Conservation (phyloP, 2,329 filamentous ascomycete species). For the Fusarium pseudocircinatum region DNA sequence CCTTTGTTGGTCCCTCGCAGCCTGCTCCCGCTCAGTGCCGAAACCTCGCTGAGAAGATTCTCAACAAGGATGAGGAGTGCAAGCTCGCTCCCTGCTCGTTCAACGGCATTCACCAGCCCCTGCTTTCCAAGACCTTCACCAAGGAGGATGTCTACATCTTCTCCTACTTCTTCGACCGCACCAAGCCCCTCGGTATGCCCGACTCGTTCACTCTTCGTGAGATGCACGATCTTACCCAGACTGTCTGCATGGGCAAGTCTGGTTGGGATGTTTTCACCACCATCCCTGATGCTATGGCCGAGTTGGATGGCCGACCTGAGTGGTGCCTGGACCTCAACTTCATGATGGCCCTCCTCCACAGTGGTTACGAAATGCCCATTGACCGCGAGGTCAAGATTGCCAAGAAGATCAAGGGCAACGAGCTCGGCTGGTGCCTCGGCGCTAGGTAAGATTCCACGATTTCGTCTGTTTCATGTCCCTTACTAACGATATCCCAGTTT, state of each 20-base stretch:
- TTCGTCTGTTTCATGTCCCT: background rate
- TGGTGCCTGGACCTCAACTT: constrained; percentile 96
- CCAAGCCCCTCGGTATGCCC: constrained; percentile 95
- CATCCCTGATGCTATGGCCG: constrained; percentile 79
- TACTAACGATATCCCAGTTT: constrained; percentile 64
- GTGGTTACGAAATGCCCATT: constrained; percentile 97
- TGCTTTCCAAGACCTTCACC: constrained; percentile 89
- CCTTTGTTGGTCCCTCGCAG: constrained; percentile 85
- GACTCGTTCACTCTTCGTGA: constrained; percentile 93
- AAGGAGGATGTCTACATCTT: constrained; percentile 95
- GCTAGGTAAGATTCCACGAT: constrained; percentile 75
- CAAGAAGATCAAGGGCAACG: constrained; percentile 98
- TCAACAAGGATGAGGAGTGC: constrained; percentile 87
- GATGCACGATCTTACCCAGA: constrained; percentile 83
- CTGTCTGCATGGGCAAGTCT: constrained; percentile 82
- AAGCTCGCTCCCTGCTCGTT: constrained; percentile 93
- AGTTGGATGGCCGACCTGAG: constrained; percentile 85
- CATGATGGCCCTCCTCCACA: constrained; percentile 91
- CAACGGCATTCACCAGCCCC: constrained; percentile 95
- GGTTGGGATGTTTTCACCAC: constrained; percentile 84
- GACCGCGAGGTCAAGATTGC: constrained; percentile 96
- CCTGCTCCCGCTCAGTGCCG: constrained; percentile 88
- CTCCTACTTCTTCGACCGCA: constrained; percentile 98
- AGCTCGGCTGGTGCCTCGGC: constrained; percentile 97
- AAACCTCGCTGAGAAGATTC: constrained; percentile 86